Evolutionary conservation across 163 green algal genomes (phyloP), one percentile per base, ranked within the genome.

Genomic region (Chlorella variabilis): DNA sequence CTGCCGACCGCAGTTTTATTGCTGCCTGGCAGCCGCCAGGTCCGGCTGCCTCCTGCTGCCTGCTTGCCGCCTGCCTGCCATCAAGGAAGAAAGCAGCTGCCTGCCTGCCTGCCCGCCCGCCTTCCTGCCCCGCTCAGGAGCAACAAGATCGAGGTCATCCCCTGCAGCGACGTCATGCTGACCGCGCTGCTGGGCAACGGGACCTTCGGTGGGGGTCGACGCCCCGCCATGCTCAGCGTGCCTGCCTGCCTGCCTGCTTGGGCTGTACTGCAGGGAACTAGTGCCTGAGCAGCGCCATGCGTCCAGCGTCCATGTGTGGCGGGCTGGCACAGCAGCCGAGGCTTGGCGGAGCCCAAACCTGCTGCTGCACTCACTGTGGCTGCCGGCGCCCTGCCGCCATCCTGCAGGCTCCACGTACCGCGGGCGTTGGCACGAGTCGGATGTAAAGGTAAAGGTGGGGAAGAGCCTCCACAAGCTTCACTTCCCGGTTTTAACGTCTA

Each of bases 161-260:
- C 73, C 2, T 3, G 27, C 33, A 34, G 9, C 17, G 81, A 86
- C 9, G 73, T 86, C n/a, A 58, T 33, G 58, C 81, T 93, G 27
- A 62, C 80, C 58, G 48, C 49, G 21, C 89, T 67, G 29, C 48
- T 86, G 34, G 81, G 81, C 1, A 59, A 45, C 4, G 81, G 90
- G 3, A 89, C 85, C 0, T 94, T 89, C 84, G 90, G 90, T 66
- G 87, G 88, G 86, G 15, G 11, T 54, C 11, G 54, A n/a, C 6
- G 54, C 18, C 54, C 54, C 5, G 20, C 18, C 54, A 33, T n/a
- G 54, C 18, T 29, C 18, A 29, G 8, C 9, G 54, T 54, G 54
- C 18, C 23, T 63, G 20, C 23, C 5, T 63, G 8, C 54, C 23
- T n/a, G 18, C 54, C 23, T 63, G 20, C 23, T 63, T n/a, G 18